Evolutionary conservation across 2,329 filamentous ascomycete species (phyloP).

Genomic region (Chrysoporthe cubensis): DNA sequence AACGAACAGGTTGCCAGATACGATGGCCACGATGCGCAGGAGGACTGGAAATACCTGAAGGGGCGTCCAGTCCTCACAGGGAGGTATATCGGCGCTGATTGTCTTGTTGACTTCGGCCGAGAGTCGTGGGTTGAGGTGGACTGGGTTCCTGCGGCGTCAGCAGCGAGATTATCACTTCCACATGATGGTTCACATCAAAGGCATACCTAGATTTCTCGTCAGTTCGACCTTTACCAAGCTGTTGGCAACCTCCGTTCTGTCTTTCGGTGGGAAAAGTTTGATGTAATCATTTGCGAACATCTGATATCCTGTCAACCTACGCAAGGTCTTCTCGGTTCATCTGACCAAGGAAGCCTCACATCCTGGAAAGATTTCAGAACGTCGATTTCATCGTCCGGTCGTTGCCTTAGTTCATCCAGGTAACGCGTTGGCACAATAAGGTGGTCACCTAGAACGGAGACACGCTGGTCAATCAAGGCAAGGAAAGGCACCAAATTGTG

Average conservation of each 20-base stretch:
- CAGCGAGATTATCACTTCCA: not conserved
- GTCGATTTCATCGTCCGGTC: slow-evolving; percentile 37
- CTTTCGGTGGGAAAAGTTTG: slow-evolving; percentile 23
- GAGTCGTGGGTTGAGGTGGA: slow-evolving; percentile 14
- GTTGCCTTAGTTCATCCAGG: slow-evolving; percentile 36
- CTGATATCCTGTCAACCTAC: not conserved
- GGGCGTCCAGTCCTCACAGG: slow-evolving; percentile 26
- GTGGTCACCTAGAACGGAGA: slow-evolving; percentile 32
- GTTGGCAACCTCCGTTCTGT: slow-evolving; percentile 21
- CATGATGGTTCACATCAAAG: accelerated
- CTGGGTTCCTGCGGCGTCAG: not conserved
- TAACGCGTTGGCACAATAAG: slow-evolving; percentile 36
- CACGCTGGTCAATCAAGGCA: not conserved
- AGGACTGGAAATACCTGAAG: slow-evolving; percentile 41
- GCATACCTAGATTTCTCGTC: slow-evolving; percentile 16
- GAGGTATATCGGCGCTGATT: slow-evolving; percentile 8
- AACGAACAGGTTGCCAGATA: slow-evolving; percentile 47
- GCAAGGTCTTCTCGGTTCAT: not conserved
- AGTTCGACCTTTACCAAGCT: slow-evolving; percentile 17
- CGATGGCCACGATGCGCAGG: slow-evolving; percentile 45
- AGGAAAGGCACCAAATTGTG: not conserved
- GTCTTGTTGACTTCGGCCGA: slow-evolving; percentile 20
- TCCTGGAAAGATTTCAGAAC: slow-evolving; percentile 32
- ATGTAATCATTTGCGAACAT: slow-evolving; percentile 23
- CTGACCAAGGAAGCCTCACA: slow-evolving; percentile 5